Evolutionary conservation across 1,284 basidiomycete genomes (phyloP).

Genomic region (Erythrobasidium hasegawianum): DNA sequence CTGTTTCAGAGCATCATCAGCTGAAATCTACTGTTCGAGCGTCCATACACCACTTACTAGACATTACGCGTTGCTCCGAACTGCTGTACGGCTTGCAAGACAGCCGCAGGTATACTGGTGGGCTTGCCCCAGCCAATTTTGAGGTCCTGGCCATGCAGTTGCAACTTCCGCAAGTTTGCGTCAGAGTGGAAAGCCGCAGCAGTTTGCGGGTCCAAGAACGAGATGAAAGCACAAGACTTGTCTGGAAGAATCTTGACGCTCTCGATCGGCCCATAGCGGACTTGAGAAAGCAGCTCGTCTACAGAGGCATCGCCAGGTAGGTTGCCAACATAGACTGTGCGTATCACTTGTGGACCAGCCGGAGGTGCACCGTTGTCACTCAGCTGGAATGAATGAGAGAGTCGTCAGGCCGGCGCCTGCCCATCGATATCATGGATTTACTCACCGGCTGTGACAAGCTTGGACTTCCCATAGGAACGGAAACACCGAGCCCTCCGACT

Average conservation of each 20-base stretch:
- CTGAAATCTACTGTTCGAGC: neutral
- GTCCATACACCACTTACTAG: constrained; percentile 52
- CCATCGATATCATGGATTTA: neutral
- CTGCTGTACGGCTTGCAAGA: constrained; percentile 78
- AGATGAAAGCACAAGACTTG: constrained; percentile 96
- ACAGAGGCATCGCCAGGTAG: constrained; percentile 93
- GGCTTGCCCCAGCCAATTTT: constrained; percentile 96
- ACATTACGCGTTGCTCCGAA: constrained; percentile 89
- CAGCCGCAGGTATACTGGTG: constrained; percentile 74
- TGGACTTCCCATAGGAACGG: constrained; percentile 33
- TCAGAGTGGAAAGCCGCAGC: constrained; percentile 93
- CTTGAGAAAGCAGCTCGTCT: constrained; percentile 93
- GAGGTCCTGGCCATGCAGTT: constrained; percentile 84
- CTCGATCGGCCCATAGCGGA: constrained; percentile 96
- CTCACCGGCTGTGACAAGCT: constrained; percentile 34
- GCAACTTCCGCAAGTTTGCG: constrained; percentile 84
- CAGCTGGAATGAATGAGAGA: constrained; percentile 1
- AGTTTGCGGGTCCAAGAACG: constrained; percentile 84
- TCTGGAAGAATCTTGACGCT: constrained; percentile 92
- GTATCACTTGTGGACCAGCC: constrained; percentile 9
- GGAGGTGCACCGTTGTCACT: neutral
- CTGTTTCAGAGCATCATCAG: neutral
- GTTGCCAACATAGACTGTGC: constrained; percentile 97
- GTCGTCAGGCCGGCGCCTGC: neutral
- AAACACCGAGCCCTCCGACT: constrained; percentile 9